Conservation (phyloP, 2,329 filamentous ascomycete genomes). For the Aspergillus carbonarius region DNA sequence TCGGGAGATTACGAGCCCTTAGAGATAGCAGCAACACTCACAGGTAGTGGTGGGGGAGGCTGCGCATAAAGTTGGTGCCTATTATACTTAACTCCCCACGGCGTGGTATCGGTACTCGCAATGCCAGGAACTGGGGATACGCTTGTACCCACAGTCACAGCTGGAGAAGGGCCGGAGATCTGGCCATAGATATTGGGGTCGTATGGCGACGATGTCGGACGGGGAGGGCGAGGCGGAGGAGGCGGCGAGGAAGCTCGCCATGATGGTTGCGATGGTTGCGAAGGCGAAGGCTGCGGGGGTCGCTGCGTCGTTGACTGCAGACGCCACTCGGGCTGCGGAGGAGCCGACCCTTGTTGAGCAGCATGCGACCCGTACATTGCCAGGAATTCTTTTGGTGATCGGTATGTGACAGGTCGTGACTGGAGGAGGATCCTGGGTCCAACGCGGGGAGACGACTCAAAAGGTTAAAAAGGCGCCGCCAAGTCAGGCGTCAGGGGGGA, state of each 20-base stretch:
- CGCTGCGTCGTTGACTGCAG: slow-evolving; percentile 21
- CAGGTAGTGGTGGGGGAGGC: slow-evolving; percentile 38
- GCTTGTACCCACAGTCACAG: slow-evolving; percentile 6
- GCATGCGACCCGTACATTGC: slow-evolving; percentile 37
- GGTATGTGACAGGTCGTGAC: no score
- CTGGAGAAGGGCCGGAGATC: slow-evolving; percentile 26
- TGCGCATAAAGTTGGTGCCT: slow-evolving; percentile 29
- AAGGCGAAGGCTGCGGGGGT: not conserved
- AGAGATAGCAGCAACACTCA: slow-evolving; percentile 22
- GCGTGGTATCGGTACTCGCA: slow-evolving; percentile 31
- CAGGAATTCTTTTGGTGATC: not conserved
- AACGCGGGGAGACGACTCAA: not conserved
- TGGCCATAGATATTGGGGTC: slow-evolving; percentile 38
- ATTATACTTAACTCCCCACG: slow-evolving; percentile 48
- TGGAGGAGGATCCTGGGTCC: no score
- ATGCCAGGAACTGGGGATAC: slow-evolving; percentile 20
- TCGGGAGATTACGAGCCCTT: not conserved
- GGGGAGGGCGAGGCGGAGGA: slow-evolving; percentile 25
- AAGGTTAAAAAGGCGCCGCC: no score
- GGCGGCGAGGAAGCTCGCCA: slow-evolving; percentile 23
- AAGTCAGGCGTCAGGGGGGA: no score
- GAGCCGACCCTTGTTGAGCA: slow-evolving; percentile 25
- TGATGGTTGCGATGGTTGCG: slow-evolving; percentile 20
- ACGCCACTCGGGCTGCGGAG: slow-evolving; percentile 43
- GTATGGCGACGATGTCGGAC: slow-evolving; percentile 26